Percentiles rank a stretch among this genome's conserved stretches.
Evolutionary conservation across 1,139 yeast species (phyloP).

Genomic region (Lodderomyces elongisporus): DNA sequence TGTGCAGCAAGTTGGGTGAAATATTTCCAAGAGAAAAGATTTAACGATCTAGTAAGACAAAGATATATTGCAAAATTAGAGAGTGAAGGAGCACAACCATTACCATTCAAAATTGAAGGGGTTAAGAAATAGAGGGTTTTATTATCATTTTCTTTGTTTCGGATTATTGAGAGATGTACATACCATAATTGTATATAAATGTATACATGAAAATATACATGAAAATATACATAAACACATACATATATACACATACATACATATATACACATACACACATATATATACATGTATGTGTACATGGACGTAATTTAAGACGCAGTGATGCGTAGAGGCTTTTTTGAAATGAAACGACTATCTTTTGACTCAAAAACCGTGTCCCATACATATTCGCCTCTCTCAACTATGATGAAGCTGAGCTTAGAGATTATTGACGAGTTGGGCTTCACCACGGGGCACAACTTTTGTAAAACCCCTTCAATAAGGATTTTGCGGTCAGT

Average conservation of each 20-base stretch:
- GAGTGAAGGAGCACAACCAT: conserved; percentile 45
- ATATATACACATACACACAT: no score
- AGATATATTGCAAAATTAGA: conserved; percentile 40
- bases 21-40: conserved; percentile 46
- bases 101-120: conserved; percentile 39
- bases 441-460: conserved; percentile 35
- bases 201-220: conserved; percentile 5
- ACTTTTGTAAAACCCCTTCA: conserved; percentile 63
- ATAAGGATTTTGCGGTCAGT: conserved; percentile 51
- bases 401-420: conserved; percentile 57
- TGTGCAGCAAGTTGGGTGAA: conserved; percentile 46
- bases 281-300: no score
- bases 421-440: conserved; percentile 36
- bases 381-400: conserved; percentile 77
- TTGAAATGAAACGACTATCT: no score
- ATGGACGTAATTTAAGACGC: no score
- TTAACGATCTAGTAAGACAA: conserved; percentile 37
- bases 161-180: neutral
- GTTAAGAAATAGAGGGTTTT: conserved; percentile 8
- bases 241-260: no score
- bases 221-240: no score
- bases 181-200: neutral
- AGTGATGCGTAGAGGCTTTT: no score
- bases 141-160: no score
- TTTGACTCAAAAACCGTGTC: conserved; percentile 36